These are phyloP conservation scores for Zygoascus sp. DNA, from an alignment of 1,139 yeast species.

Conservation along the genomic window DNA sequence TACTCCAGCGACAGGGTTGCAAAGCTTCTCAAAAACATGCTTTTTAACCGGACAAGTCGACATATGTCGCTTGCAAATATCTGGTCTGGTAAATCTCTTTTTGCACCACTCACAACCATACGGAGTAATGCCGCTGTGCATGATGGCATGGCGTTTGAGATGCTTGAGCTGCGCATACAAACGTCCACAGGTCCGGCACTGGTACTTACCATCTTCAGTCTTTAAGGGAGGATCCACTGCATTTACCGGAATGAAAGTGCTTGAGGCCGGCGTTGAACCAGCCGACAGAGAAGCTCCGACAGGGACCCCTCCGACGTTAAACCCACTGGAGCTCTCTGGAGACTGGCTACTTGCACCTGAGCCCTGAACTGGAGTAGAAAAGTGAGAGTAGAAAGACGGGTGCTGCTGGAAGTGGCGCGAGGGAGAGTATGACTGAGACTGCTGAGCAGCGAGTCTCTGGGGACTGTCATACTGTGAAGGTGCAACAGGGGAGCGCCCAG, in stretches of 20 bases:
- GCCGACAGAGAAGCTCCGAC: not conserved
- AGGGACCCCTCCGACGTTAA: not conserved
- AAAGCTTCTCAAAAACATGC: constrained; percentile 3
- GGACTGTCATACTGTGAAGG: not conserved
- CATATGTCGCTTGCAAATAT: constrained; percentile 29
- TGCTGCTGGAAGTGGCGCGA: not conserved
- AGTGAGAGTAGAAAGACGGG: not conserved
- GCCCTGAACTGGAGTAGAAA: not conserved
- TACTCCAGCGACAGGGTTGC: not conserved
- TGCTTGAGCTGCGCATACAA: constrained; percentile 34
- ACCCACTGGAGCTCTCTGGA: not conserved
- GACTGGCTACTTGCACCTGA: not conserved
- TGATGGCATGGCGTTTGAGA: constrained; percentile 31
- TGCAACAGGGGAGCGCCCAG: not conserved
- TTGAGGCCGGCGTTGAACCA: not conserved
- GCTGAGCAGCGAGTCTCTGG: not conserved
- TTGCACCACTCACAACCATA: constrained; percentile 28
- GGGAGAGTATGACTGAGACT: not conserved
- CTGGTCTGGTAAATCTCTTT: constrained; percentile 29
- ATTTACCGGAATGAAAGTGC: not conserved
- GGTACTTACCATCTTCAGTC: constrained; percentile 27
- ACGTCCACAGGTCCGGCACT: constrained; percentile 29
- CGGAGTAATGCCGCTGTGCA: constrained; percentile 32
- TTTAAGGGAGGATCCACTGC: not conserved
- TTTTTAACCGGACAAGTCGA: constrained; percentile 9